Evolutionary conservation across 2,329 filamentous ascomycete genomes (phyloP).

Genomic region (Aschersonia sp.): DNA sequence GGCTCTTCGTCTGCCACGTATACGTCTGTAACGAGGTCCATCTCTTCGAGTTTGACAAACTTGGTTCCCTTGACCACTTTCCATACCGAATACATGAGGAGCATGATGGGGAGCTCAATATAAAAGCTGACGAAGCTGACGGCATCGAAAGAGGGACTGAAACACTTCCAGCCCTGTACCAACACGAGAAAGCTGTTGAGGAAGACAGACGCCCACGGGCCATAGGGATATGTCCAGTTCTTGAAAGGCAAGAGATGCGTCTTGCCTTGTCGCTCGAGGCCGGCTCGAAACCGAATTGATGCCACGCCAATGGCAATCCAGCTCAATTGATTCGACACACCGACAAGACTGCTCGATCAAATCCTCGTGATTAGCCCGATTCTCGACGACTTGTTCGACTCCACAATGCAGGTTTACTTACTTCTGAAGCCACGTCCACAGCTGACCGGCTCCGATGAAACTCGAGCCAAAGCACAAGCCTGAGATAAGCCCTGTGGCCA

Average conservation of each 20-base stretch:
- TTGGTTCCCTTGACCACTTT: conserved; percentile 55
- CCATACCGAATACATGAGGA: conserved; percentile 53
- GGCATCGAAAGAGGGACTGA: conserved; percentile 40
- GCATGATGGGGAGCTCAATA: conserved; percentile 46
- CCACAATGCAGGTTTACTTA: conserved; percentile 12
- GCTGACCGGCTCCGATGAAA: conserved; percentile 49
- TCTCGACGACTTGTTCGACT: neutral
- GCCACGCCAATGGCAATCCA: conserved; percentile 52
- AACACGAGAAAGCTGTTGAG: conserved; percentile 46
- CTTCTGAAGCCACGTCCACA: conserved; percentile 56
- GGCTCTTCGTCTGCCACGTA: conserved; percentile 27
- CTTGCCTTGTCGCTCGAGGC: conserved; percentile 40
- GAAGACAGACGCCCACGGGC: conserved; percentile 40
- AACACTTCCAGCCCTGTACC: conserved; percentile 49
- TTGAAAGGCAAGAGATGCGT: conserved; percentile 47
- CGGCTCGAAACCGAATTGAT: conserved; percentile 49
- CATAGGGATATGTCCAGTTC: conserved; percentile 53
- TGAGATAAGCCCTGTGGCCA: conserved; percentile 39
- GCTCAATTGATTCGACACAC: conserved; percentile 52
- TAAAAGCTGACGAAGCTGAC: conserved; percentile 52
- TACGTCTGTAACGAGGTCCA: conserved; percentile 49
- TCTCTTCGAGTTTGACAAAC: conserved; percentile 37
- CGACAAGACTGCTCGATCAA: conserved; percentile 33
- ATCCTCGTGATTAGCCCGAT: neutral
- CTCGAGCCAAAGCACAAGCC: conserved; percentile 50